Base-by-base conservation (phyloP, 768 basidiomycete species). In the Pisolithus marmoratus region DNA sequence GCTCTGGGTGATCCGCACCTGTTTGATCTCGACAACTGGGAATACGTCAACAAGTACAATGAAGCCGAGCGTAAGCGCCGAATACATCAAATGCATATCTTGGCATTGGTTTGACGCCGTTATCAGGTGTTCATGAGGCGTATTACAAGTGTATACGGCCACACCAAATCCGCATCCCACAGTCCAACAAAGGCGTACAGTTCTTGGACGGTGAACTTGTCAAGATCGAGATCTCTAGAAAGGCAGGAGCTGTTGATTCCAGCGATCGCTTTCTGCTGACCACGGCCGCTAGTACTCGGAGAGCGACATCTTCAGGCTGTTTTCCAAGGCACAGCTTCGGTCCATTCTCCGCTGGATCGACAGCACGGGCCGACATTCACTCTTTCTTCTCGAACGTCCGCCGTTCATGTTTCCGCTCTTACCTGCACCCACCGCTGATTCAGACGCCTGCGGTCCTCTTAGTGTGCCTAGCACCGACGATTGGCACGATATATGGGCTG, bases 321-420 rank as follows among this genome's bases (percentile, higher is more conserved):
- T 98, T 64, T 66, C 79, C 0, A 73, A 82, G 23, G 79, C 85
- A 5, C 82, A 89, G 50, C 73, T 99, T n/a, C 81, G 94, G 5
- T 83, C 90, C 6, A 75, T 98, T 43, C 82, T 91, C 58, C 80
- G 85, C 27, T 99, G 94, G 95, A 82, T 74, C 37, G 92, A 95
- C 60, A 75, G 74, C 46, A 72, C 77, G 26, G 71, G 77, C 22
- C 78, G 77, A 44, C 95, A 94, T 66, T 87, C 89, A 1, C 72
- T 98, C 26, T 97, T 91, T 89, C 78, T 98, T 8, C 77, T 98
- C 40, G 93, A 97, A 67, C 83, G 92, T 14, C 90, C 94, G 1
- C 70, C 80, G 0, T 90, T 96, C 70, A 64, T 69, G 29, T 94
- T 97, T 73, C 84, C 85, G 31, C 70, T 83, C 1, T 67, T 87